Evolutionary conservation across 345 rosid species (phyloP).

Genomic region (Bruguiera parviflora): DNA sequence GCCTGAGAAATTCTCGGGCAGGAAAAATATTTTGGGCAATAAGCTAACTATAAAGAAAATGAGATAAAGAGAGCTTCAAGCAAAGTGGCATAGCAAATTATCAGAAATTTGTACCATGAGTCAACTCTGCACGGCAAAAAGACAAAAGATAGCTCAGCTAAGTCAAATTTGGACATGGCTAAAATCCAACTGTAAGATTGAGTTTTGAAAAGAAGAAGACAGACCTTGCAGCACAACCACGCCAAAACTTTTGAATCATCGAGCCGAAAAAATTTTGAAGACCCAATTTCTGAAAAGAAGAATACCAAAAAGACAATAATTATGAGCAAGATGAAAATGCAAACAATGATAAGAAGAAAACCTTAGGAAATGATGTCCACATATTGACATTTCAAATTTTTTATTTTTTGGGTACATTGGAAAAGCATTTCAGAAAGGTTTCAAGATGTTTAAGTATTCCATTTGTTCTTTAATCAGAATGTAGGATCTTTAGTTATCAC

Average conservation of each 20-base stretch:
- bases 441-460: too few relatives aligned
- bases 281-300: slow-evolving; percentile 61
- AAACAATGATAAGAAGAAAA: too few relatives aligned
- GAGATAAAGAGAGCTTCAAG: neutral
- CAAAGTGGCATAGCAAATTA: neutral
- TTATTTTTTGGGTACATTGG: too few relatives aligned
- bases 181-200: neutral
- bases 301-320: neutral
- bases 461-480: too few relatives aligned
- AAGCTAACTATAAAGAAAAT: neutral
- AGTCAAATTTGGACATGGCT: neutral
- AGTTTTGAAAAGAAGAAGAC: slow-evolving; percentile 17
- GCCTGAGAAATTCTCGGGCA: neutral
- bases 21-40: neutral
- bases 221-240: slow-evolving; percentile 77
- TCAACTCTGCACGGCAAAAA: slow-evolving; percentile 3
- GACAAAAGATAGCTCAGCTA: neutral
- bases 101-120: neutral
- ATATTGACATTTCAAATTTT: too few relatives aligned
- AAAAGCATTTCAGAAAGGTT: too few relatives aligned
- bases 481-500: too few relatives aligned
- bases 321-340: too few relatives aligned
- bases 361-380: too few relatives aligned
- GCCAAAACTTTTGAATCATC: slow-evolving; percentile 71
- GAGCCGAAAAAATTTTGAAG: slow-evolving; percentile 71